Percentiles rank a stretch among this genome's conserved stretches.
These are phyloP conservation scores for Paecilomyces sp. DNA, from an alignment of 2,329 filamentous ascomycete genomes.

Conservation along the genomic window DNA sequence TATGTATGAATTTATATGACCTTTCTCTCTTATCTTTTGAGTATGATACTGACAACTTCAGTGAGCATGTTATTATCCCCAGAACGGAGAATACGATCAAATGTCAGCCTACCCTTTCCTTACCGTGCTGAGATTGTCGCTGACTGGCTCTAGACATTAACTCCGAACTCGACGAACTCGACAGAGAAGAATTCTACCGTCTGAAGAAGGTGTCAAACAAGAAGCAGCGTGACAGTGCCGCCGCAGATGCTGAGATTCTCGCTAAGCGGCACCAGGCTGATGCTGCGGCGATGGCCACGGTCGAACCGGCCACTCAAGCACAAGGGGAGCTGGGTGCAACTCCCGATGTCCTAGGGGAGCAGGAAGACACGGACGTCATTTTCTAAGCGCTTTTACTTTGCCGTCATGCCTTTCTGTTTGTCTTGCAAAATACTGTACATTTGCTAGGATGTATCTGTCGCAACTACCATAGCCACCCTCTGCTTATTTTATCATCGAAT, in stretches of 20 bases:
- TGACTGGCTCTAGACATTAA: constrained; percentile 66
- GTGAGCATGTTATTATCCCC: constrained; percentile 74
- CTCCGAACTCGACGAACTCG: constrained; percentile 93
- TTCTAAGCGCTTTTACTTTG: constrained; percentile 48
- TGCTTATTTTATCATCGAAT: background rate
- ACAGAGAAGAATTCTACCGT: constrained; percentile 96
- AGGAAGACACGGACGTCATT: constrained; percentile 79
- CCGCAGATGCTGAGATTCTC: constrained; percentile 67
- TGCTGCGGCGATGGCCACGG: constrained; percentile 29
- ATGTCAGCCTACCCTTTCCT: constrained; percentile 48
- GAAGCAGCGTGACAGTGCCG: constrained; percentile 70
- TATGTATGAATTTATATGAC: constrained; percentile 54
- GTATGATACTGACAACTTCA: constrained; percentile 12
- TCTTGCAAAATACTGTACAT: background rate
- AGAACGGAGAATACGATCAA: constrained; percentile 99
- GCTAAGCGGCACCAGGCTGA: constrained; percentile 56
- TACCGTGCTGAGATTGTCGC: constrained; percentile 6
- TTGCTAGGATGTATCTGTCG: background rate
- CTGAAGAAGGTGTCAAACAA: constrained; percentile 90
- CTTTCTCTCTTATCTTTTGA: background rate
- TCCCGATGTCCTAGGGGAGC: constrained; percentile 63
- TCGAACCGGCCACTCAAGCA: constrained; percentile 26
- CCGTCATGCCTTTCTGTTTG: background rate
- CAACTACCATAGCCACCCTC: background rate
- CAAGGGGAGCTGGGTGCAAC: constrained; percentile 21